These are phyloP conservation scores for Clohesyomyces aquaticus DNA, from an alignment of 495 filamentous ascomycete genomes.

Conservation along the genomic window DNA sequence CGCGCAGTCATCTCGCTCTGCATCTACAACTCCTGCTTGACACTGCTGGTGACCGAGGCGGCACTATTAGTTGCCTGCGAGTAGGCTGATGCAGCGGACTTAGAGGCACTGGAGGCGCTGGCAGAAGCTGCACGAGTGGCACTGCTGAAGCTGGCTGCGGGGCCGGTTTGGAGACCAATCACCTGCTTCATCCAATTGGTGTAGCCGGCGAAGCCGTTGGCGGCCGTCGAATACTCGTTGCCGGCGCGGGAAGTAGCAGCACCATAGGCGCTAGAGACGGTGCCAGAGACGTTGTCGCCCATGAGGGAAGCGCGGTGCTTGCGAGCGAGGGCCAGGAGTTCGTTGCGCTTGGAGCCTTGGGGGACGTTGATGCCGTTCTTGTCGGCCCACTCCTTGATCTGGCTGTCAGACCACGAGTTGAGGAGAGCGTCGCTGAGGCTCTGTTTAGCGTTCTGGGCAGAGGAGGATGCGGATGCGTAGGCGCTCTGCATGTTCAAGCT, in stretches of 20 bases:
- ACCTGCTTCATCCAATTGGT: conserved; percentile 75
- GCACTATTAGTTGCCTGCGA: conserved; percentile 19
- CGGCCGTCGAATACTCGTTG: conserved; percentile 67
- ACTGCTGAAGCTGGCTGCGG: conserved; percentile 40
- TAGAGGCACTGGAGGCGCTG: conserved; percentile 28
- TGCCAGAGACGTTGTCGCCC: conserved; percentile 64
- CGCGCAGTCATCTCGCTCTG: neutral
- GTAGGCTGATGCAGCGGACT: conserved; percentile 28
- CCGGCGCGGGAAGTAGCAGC: conserved; percentile 83
- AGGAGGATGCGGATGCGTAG: conserved; percentile 63
- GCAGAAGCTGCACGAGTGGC: conserved; percentile 6
- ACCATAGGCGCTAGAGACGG: conserved; percentile 68
- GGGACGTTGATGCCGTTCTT: conserved; percentile 79
- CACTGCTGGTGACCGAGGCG: conserved; percentile 14
- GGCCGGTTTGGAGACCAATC: conserved; percentile 53
- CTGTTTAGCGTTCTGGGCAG: conserved; percentile 68
- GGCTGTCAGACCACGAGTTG: conserved; percentile 83
- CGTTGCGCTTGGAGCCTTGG: conserved; percentile 87
- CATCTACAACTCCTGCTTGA: neutral
- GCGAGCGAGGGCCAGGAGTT: conserved; percentile 86
- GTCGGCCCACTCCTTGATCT: conserved; percentile 78
- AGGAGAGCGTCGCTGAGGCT: conserved; percentile 80
- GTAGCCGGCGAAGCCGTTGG: conserved; percentile 56
- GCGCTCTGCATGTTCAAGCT: conserved; percentile 64
- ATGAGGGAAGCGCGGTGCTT: conserved; percentile 80